phyloP scores from a whole-genome alignment of 345 rosid species.

The Linum trigynum region DNA sequence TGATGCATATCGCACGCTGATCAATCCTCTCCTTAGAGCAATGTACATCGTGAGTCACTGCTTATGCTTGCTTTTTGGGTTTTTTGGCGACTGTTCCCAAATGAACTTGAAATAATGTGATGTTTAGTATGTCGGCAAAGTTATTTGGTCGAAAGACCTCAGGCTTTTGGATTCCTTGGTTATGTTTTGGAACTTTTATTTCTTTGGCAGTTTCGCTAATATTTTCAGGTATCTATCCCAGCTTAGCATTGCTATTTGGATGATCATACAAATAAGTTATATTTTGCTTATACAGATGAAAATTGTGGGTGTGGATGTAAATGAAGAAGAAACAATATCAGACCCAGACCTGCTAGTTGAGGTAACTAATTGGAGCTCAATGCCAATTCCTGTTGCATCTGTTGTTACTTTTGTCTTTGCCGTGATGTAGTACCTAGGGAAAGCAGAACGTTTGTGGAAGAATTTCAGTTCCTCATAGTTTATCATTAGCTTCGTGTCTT shows the following conservation, averaged over 20 bases:
- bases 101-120: not conserved
- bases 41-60: constrained; percentile 60
- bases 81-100: not conserved
- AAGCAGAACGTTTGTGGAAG: too few relatives aligned
- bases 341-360: constrained; percentile 69
- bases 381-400: not conserved
- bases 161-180: not conserved
- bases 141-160: not conserved
- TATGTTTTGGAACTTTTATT: constrained; percentile 5
- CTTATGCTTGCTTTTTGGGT: not conserved
- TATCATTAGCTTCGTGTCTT: too few relatives aligned
- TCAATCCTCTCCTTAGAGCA: constrained; percentile 55
- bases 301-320: constrained; percentile 59
- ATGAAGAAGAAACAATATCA: constrained; percentile 85
- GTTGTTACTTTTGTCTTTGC: not conserved
- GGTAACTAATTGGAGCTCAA: constrained; percentile 28
- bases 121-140: not conserved
- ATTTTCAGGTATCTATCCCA: not conserved
- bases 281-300: constrained; percentile 34
- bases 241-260: not conserved
- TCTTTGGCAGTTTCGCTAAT: not conserved
- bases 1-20: constrained; percentile 70
- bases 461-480: too few relatives aligned
- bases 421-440: too few relatives aligned
- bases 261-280: constrained; percentile 5